Base-by-base conservation (phyloP, 2,329 filamentous ascomycete genomes). In the Teratosphaeria gauchensis region DNA sequence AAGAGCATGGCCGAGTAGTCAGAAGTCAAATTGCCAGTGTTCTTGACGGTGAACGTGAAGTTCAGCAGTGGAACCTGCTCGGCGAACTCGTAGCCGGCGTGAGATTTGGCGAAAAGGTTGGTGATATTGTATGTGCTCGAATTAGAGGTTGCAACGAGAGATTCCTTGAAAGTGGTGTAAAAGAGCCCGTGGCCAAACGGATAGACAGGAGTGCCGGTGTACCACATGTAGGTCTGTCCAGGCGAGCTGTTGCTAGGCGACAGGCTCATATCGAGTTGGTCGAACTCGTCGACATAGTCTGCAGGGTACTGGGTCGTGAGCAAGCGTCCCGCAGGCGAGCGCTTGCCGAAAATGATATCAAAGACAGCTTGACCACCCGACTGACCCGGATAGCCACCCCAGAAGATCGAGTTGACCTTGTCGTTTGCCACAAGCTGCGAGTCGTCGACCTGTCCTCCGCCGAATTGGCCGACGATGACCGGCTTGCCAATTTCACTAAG, bases 191-290 rank as follows among this genome's bases (percentile, higher is more conserved):
- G 71, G 5, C 75, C 75, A 55, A 77, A 77, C 11, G 72, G 70
- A 19, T 73, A 73, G 4, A 77, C 75, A 0, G 75, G 67, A 7
- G 64, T 65, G 5, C 71, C 72, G 1, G 58, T 62, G 59, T 77
- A 77, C 75, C 75, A 77, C 60, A 73, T 75, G 56, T 77, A 77
- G 0, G 75, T 77, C 32, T 75, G 71, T 0, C 75, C 75, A 0
- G 75, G 75, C 12, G 61, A 62, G 7, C 60, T 63, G 1, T 66
- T 68, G 19, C 68, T 68, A 0, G 75, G 75, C 2, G 74, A 68
- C 9, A 77, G 65, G 12, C 62, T 68, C 74, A 60, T 60, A 30
- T 66, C 63, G 16, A 59, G 58, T 58, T 61, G 59, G 48, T 58
- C 56, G 46, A 66, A 56, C 46, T 64, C 57, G 24, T 62, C 54